Evolutionary conservation across 257 asterid species (phyloP), one percentile per base, ranked within the genome.

Genomic region (Nicotiana otophora): DNA sequence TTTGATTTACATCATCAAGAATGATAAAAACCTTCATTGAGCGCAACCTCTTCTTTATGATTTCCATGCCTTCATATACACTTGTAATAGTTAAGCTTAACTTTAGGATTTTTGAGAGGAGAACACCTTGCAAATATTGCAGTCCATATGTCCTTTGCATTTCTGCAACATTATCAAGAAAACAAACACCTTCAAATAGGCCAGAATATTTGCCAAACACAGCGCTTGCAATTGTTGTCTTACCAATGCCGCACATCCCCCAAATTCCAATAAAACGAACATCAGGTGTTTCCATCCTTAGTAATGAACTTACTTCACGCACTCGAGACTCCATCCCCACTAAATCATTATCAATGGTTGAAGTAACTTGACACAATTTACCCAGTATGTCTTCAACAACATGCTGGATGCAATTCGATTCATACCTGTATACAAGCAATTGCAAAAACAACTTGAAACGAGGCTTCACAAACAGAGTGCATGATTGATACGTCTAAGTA

Each of bases 181-280:
- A 81, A 68, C 69, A 81, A 69, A 42, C 55, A 30, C 80, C 80
- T 15, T 54, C 84, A 81, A 72, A 82, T 82, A 39, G 81, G 31
- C 23, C 58, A 17, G 46, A 79, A 79, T 60, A 79, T 60, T 79
- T 79, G 26, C 26, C 48, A n/a, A 61, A 79, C 1, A 61, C 62
- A 60, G 81, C 65, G 11, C 63, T 72, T 60, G 85, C 85, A 28
- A 61, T 82, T 36, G 85, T 82, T 74, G 85, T 82, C 81, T 82
- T 82, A 8, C 84, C 84, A 67, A 81, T 81, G 76, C 84, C 84
- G 1, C 80, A 58, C 84, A 81, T 81, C 28, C 85, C 85, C 85
- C 81, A 72, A 28, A 82, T 20, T 33, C 85, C 85, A 57, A 82
- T 46, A 63, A 75, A 72, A 23, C 55, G 81, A 75, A 60, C 82